phyloP scores from a whole-genome alignment of 1,284 basidiomycete genomes.

The Melampsora americana region DNA sequence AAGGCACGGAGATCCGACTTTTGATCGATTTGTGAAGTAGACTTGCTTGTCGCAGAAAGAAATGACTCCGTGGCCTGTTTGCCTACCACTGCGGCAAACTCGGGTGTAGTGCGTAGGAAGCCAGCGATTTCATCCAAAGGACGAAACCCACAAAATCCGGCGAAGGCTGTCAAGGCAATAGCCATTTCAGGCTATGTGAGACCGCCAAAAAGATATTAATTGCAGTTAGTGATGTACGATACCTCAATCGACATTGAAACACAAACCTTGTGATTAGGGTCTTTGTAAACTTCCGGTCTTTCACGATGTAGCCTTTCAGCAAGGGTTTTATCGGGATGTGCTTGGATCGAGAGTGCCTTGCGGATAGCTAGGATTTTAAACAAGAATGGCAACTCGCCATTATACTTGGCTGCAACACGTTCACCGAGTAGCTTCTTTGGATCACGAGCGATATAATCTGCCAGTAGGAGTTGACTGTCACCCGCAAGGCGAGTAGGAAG shows the following conservation, averaged over 20 bases:
- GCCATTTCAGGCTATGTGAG: slow-evolving; percentile 81
- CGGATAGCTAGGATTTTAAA: slow-evolving; percentile 91
- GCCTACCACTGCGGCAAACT: slow-evolving; percentile 73
- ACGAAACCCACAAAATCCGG: slow-evolving; percentile 84
- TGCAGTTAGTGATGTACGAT: background rate
- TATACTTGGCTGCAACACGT: slow-evolving; percentile 64
- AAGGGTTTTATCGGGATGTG: slow-evolving; percentile 88
- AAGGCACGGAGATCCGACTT: background rate
- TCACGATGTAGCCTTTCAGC: slow-evolving; percentile 72
- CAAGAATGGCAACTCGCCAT: slow-evolving; percentile 80
- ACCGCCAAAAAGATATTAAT: background rate
- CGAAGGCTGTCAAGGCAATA: slow-evolving; percentile 85
- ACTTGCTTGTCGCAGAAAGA: slow-evolving; percentile 52
- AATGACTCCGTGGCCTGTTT: slow-evolving; percentile 60
- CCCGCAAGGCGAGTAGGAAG: slow-evolving; percentile 70
- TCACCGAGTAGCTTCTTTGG: slow-evolving; percentile 67
- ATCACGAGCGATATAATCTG: slow-evolving; percentile 63
- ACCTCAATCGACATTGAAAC: background rate
- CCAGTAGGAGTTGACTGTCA: slow-evolving; percentile 59
- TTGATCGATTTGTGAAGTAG: slow-evolving; percentile 52
- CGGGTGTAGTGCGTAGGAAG: slow-evolving; percentile 69
- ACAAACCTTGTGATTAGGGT: slow-evolving; percentile 78
- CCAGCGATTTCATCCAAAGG: slow-evolving; percentile 69
- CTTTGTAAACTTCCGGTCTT: slow-evolving; percentile 83
- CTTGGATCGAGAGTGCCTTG: slow-evolving; percentile 94